Conservation (phyloP, 805 yeast species). For the Tetrapisispora fleetii region DNA sequence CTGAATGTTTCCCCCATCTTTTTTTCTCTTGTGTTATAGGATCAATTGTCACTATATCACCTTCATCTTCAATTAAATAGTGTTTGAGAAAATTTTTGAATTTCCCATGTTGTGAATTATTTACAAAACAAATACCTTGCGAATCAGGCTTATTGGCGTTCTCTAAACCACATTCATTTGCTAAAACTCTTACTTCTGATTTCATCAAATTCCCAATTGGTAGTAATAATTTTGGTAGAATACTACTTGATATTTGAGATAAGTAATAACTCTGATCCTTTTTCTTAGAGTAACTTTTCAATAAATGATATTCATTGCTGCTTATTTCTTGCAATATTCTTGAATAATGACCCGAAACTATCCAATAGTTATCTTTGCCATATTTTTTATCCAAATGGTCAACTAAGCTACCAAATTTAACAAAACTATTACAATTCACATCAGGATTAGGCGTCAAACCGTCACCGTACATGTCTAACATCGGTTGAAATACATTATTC, state of each 20-base stretch:
- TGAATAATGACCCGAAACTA: conserved; percentile 84
- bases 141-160: conserved; percentile 84
- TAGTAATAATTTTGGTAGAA: conserved; percentile 45
- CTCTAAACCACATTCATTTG: conserved; percentile 41
- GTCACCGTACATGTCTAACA: conserved; percentile 57
- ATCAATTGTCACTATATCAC: conserved; percentile 51
- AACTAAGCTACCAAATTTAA: conserved; percentile 77
- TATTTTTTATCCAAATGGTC: conserved; percentile 40
- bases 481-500: conserved; percentile 86
- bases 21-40: conserved; percentile 46
- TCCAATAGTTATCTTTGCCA: conserved; percentile 51
- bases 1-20: conserved; percentile 73
- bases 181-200: conserved; percentile 63
- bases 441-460: conserved; percentile 96
- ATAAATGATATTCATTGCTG: conserved; percentile 35
- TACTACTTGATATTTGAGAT: conserved; percentile 47
- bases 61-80: conserved; percentile 63
- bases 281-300: conserved; percentile 44
- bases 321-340: conserved; percentile 32
- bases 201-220: conserved; percentile 77
- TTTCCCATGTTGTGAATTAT: conserved; percentile 45
- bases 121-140: conserved; percentile 89
- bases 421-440: conserved; percentile 71
- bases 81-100: conserved; percentile 67
- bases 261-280: conserved; percentile 92